Percentiles rank a stretch among this genome's conserved stretches.
Evolutionary conservation across 345 rosid species (phyloP).

Genomic region (Citrus medica): DNA sequence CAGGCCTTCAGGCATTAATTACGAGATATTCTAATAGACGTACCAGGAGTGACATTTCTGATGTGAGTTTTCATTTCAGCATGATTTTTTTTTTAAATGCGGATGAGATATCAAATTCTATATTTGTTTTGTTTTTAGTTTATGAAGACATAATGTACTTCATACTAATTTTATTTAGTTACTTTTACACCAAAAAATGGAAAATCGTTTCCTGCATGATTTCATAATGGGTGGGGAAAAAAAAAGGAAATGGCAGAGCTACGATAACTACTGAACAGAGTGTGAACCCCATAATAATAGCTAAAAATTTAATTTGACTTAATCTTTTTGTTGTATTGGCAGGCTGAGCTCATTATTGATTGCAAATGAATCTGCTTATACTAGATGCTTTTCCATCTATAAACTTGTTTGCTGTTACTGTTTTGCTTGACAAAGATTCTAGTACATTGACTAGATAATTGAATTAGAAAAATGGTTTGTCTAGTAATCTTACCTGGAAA

Average conservation of each 20-base stretch:
- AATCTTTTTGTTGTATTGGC: neutral
- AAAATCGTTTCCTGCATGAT: neutral
- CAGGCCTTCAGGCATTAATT: constrained; percentile 69
- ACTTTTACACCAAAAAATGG: neutral
- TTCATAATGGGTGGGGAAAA: neutral
- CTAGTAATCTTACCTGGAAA: neutral
- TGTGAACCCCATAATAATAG: neutral
- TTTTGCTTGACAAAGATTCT: neutral
- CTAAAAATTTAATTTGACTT: neutral
- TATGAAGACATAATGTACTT: neutral
- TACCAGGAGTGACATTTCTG: constrained; percentile 61
- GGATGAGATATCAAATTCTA: neutral
- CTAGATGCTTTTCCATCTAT: neutral
- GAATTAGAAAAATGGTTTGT: neutral
- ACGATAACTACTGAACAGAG: neutral
- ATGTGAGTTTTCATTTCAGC: constrained; percentile 45
- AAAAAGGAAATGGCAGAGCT: neutral
- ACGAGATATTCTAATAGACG: constrained; percentile 49
- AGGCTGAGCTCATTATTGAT: neutral
- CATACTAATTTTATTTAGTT: neutral
- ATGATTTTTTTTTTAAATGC: neutral
- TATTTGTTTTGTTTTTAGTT: neutral
- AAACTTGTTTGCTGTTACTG: neutral
- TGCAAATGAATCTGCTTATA: neutral
- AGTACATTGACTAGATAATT: neutral